Evolutionary conservation across 257 asterid genomes (phyloP), one percentile per base, ranked within the genome.

Genomic region (Jasminum sambac): DNA sequence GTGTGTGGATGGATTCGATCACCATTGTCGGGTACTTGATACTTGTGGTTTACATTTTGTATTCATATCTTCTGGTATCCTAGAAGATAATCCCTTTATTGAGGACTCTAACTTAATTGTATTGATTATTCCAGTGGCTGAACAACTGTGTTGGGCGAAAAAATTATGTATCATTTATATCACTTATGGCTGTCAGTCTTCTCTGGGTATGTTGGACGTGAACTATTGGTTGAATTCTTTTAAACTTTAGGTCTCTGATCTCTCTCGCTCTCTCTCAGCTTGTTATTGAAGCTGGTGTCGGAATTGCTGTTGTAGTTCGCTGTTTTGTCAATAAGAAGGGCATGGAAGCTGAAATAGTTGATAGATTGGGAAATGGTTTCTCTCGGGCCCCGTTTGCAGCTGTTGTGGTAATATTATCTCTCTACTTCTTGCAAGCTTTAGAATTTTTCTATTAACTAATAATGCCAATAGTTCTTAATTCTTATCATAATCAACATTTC

Each of bases 1-100:
- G 85, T 95, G 99, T 70, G 98, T 95, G 50, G 99, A 95, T 78
- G 99, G 95, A 82, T 95, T 95, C 74, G 99, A 95, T 85, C 99
- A 95, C 83, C 99, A 95, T 75, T 95, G 99, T 63, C 96, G 98
- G 90, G 99, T 95, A 89, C 57, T 64, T 75, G 69, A 69, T 68
- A 37, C 58, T 58, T 46, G 50, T 16, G n/a, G 17, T 59, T 41
- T 64, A 57, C 30, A 8, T 70, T 60, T 58, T 41, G 68, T 72
- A 57, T 70, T 63, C 61, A 42, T 67, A 21, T 76, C 65, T 64
- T 48, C 38, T 66, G 68, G 48, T 21, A 34, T 43, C 26, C 30
- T 26, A 63, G 17, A 2, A 26, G 21, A 12, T 39, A 68, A 50
- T 68, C 63, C 64, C 42, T 71, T 71, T 38, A 57, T 42, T 58